phyloP scores from a whole-genome alignment of 164 flowering plant species.

The Berberis thunbergii region DNA sequence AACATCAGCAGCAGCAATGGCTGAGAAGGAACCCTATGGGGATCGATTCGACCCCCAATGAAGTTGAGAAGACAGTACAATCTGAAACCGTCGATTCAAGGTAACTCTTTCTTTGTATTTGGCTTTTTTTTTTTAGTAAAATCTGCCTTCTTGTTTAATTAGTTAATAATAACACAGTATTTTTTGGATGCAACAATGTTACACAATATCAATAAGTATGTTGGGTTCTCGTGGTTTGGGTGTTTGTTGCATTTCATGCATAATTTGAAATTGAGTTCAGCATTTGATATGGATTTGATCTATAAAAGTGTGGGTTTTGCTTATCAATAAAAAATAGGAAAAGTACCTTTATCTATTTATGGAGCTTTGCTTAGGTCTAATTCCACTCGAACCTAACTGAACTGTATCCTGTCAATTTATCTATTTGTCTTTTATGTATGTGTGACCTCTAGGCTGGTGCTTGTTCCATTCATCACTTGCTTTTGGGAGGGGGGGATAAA shows the following conservation, averaged over 20 bases:
- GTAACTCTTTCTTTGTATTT: slow-evolving; percentile 15
- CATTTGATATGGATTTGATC: background rate
- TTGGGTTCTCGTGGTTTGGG: background rate
- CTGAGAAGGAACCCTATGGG: slow-evolving; percentile 52
- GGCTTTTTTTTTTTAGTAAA: background rate
- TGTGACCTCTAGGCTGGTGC: background rate
- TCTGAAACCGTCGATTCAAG: slow-evolving; percentile 64
- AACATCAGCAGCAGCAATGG: slow-evolving; percentile 77
- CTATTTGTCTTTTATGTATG: background rate
- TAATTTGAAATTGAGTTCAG: background rate
- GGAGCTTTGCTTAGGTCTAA: too few relatives aligned
- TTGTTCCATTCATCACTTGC: background rate
- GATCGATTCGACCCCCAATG: slow-evolving; percentile 36
- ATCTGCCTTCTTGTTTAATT: background rate
- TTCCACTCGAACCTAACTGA: too few relatives aligned
- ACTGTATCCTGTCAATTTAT: background rate
- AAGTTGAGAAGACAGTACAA: slow-evolving; percentile 88
- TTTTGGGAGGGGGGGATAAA: background rate
- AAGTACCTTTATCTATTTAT: background rate
- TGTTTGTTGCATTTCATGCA: background rate
- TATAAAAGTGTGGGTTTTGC: background rate
- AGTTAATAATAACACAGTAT: background rate
- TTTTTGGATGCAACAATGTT: background rate
- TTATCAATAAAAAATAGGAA: background rate
- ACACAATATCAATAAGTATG: background rate